These are phyloP conservation scores for Didymella pomorum DNA, from an alignment of 2,329 filamentous ascomycete species.

Conservation along the genomic window DNA sequence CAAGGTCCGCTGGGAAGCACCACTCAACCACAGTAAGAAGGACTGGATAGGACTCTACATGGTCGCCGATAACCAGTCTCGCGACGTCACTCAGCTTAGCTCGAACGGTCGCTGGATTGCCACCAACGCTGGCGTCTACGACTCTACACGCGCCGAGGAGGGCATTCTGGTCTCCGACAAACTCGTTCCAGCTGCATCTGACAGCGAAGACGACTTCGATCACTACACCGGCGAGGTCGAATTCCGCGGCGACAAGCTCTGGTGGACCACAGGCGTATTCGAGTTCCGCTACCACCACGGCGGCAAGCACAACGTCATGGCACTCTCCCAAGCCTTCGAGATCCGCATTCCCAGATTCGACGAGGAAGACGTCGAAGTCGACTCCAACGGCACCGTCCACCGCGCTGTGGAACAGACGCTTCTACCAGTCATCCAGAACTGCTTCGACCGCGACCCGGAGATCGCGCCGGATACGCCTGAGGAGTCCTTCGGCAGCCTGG, in stretches of 20 bases:
- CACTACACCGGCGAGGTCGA: constrained; percentile 81
- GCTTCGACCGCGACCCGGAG: constrained; percentile 88
- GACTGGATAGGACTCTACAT: constrained; percentile 98
- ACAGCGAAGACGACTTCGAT: constrained; percentile 62
- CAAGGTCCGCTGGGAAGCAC: constrained; percentile 88
- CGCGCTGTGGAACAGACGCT: constrained; percentile 77
- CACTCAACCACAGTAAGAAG: constrained; percentile 82
- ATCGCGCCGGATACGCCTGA: constrained; percentile 83
- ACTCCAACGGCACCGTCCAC: constrained; percentile 69
- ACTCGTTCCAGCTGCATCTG: constrained; percentile 56
- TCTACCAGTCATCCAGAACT: constrained; percentile 86
- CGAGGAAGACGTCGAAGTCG: constrained; percentile 70
- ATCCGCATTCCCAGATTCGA: constrained; percentile 84
- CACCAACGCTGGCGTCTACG: constrained; percentile 78
- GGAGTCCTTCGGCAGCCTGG: constrained; percentile 83
- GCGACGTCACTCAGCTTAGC: constrained; percentile 82
- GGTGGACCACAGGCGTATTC: constrained; percentile 96
- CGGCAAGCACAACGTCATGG: constrained; percentile 91
- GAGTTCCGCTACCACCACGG: constrained; percentile 98
- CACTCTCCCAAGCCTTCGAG: constrained; percentile 92
- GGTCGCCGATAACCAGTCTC: constrained; percentile 90
- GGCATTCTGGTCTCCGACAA: constrained; percentile 78
- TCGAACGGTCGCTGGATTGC: constrained; percentile 91
- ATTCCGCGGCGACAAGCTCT: constrained; percentile 92
- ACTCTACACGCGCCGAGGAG: constrained; percentile 75